A percentile compares a stretch with the other conserved stretches of the same genome.
Evolutionary conservation across 2,329 filamentous ascomycete species (phyloP).

Genomic region (Stagonosporopsis chrysanthemi): DNA sequence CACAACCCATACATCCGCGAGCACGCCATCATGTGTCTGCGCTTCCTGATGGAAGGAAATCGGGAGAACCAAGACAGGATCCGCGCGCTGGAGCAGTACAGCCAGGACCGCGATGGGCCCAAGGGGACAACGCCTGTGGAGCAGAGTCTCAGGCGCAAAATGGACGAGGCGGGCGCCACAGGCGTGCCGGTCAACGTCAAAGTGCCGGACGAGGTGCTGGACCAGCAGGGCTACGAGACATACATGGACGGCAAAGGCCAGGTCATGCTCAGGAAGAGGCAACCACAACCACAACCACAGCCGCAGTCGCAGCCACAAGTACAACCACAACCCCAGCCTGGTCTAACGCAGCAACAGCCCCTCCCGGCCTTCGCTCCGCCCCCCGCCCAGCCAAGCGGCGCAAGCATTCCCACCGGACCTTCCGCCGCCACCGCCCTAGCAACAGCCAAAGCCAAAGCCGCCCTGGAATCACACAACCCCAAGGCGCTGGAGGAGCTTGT

Average conservation of each 20-base stretch:
- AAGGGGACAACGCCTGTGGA: constrained; percentile 24
- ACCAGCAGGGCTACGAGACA: constrained; percentile 59
- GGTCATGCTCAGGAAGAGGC: constrained; percentile 55
- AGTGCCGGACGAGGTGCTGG: constrained; percentile 58
- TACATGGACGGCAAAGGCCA: constrained; percentile 59
- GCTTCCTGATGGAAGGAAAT: constrained; percentile 72
- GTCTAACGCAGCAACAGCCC: not conserved
- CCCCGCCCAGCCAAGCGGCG: not conserved
- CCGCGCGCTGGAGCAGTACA: constrained; percentile 61
- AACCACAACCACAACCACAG: constrained; percentile 2
- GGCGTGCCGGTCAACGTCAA: constrained; percentile 35
- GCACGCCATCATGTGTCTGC: constrained; percentile 65
- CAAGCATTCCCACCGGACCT: not conserved
- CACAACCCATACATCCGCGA: constrained; percentile 95
- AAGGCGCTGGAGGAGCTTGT: constrained; percentile 55
- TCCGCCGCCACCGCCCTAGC: not conserved
- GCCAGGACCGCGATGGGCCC: constrained; percentile 27
- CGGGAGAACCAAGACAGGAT: constrained; percentile 76
- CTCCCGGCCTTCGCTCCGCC: not conserved
- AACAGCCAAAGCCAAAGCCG: not conserved
- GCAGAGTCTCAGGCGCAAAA: constrained; percentile 8
- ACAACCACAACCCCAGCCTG: too few species aligned
- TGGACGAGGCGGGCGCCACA: constrained; percentile 13
- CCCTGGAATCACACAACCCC: constrained; percentile 37
- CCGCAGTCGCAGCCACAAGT: too few species aligned